Percentiles rank a stretch among this genome's conserved stretches.
Conservation (phyloP, 1,139 yeast genomes). For the Hemisphaericaspora xylanilytica region DNA sequence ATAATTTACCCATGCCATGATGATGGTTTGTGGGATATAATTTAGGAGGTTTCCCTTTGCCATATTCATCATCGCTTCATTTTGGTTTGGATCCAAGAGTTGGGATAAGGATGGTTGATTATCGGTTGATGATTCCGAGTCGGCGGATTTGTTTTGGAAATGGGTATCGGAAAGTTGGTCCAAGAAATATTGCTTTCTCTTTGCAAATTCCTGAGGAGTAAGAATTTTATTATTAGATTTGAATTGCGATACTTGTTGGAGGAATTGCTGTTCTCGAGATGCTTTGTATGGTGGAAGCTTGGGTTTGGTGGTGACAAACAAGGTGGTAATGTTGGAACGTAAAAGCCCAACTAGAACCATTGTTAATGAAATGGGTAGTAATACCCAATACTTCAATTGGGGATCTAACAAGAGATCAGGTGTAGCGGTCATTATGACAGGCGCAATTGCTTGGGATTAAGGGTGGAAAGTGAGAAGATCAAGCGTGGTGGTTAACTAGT, state of each 20-base stretch:
- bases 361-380: slow-evolving; percentile 82
- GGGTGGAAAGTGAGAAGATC: background rate
- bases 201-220: slow-evolving; percentile 43
- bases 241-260: slow-evolving; percentile 56
- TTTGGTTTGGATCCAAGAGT: slow-evolving; percentile 64
- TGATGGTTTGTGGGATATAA: slow-evolving; percentile 85
- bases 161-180: slow-evolving; percentile 51
- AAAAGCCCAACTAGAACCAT: slow-evolving; percentile 90
- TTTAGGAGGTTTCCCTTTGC: slow-evolving; percentile 79
- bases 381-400: slow-evolving; percentile 81
- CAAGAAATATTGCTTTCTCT: slow-evolving; percentile 45
- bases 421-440: slow-evolving; percentile 11
- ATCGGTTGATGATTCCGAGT: slow-evolving; percentile 40
- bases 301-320: slow-evolving; percentile 50
- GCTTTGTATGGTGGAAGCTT: slow-evolving; percentile 52
- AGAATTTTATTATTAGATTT: slow-evolving; percentile 48
- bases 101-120: slow-evolving; percentile 55
- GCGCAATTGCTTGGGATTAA: background rate
- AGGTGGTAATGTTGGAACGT: slow-evolving; percentile 63
- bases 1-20: slow-evolving; percentile 95
- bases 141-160: slow-evolving; percentile 18
- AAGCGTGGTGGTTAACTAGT: too few relatives aligned
- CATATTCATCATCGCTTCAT: slow-evolving; percentile 77
- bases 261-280: slow-evolving; percentile 60
- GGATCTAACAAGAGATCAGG: slow-evolving; percentile 66